phyloP scores from a whole-genome alignment of 371 early-diverging fungal genomes.

The Circinella umbellata region DNA sequence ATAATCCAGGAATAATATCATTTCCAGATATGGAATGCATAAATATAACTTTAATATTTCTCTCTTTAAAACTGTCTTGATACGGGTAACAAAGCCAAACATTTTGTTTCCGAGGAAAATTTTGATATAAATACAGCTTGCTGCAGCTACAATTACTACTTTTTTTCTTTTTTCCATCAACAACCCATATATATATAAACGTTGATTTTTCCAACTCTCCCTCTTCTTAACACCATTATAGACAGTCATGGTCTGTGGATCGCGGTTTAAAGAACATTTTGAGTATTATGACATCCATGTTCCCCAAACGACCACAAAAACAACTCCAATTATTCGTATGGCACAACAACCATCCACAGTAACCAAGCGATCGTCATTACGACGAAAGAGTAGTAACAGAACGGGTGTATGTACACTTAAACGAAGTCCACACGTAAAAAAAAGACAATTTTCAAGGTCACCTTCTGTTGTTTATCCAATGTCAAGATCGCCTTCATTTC shows the following conservation, averaged over 20 bases:
- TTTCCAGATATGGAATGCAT: no score
- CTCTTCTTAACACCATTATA: neutral
- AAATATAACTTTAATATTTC: no score
- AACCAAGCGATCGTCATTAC: neutral
- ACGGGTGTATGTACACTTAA: conserved; percentile 3
- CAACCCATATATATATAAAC: neutral
- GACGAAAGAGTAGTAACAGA: neutral
- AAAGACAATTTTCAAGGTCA: conserved; percentile 1
- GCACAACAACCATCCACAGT: neutral
- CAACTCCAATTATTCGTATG: neutral
- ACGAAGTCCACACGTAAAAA: conserved; percentile 10
- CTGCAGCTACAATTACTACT: neutral
- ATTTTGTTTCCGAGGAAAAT: neutral
- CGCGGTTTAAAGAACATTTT: conserved; percentile 10
- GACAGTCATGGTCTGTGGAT: conserved; percentile 6
- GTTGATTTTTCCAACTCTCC: neutral
- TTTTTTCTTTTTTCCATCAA: neutral
- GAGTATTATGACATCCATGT: neutral
- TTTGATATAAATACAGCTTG: neutral
- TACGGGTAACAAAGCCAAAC: neutral
- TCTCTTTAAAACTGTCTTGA: neutral
- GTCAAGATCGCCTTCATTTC: conserved; percentile 3
- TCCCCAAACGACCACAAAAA: neutral
- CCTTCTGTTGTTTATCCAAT: neutral
- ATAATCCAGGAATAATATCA: no score